A percentile compares a stretch with the other conserved stretches of the same genome.
Evolutionary conservation across 495 filamentous ascomycete species (phyloP).

Genomic region (Talaromyces thailandensis): DNA sequence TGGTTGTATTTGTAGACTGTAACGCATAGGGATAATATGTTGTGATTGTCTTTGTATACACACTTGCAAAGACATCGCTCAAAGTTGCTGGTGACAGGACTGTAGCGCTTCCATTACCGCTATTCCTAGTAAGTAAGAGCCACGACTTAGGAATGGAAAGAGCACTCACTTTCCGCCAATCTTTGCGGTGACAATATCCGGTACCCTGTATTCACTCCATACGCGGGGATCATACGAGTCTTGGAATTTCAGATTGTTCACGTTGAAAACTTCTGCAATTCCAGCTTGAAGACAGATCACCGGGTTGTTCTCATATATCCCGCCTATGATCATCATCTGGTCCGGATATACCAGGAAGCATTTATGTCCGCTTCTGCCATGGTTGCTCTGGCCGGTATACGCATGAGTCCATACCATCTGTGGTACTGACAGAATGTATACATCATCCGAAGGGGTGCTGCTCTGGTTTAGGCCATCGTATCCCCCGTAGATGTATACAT

Average conservation of each 20-base stretch:
- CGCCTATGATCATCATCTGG: constrained; percentile 66
- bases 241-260: constrained; percentile 50
- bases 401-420: constrained; percentile 69
- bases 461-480: constrained; percentile 40
- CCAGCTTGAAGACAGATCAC: constrained; percentile 42
- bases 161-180: constrained; percentile 53
- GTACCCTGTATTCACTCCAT: constrained; percentile 53
- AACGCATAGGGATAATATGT: constrained; percentile 52
- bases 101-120: constrained; percentile 51
- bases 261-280: constrained; percentile 53
- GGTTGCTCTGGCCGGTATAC: constrained; percentile 30
- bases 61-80: constrained; percentile 44
- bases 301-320: constrained; percentile 18
- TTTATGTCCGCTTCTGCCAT: constrained; percentile 52
- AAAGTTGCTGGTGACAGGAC: constrained; percentile 39
- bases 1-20: constrained; percentile 4
- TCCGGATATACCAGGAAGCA: constrained; percentile 63
- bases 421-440: constrained; percentile 67
- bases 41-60: constrained; percentile 48
- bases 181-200: constrained; percentile 39
- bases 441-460: constrained; percentile 46
- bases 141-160: not conserved
- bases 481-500: constrained; percentile 73
- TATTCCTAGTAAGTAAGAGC: constrained; percentile 5
- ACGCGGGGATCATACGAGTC: constrained; percentile 48